Percentiles rank a stretch among this genome's conserved stretches.
These are phyloP conservation scores for Lachancea thermotolerans DNA, from an alignment of 805 yeast genomes.

Conservation along the genomic window DNA sequence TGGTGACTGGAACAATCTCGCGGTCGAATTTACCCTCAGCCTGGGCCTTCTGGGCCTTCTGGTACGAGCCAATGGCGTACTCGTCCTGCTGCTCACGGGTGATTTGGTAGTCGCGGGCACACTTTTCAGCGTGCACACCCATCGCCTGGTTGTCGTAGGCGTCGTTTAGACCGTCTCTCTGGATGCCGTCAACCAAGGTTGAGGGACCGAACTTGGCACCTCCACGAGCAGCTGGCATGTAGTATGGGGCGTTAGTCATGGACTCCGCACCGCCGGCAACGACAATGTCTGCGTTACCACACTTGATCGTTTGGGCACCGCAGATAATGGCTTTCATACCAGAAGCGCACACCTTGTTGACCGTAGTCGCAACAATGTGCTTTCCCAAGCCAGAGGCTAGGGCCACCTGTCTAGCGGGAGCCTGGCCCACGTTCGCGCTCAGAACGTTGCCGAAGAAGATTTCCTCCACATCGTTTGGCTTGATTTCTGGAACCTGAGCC, in stretches of 20 bases:
- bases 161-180: conserved; percentile 88
- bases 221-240: conserved; percentile 73
- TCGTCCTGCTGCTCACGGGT: conserved; percentile 86
- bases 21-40: conserved; percentile 69
- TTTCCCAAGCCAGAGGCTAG: conserved; percentile 80
- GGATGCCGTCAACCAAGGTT: conserved; percentile 76
- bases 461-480: conserved; percentile 73
- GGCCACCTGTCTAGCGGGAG: conserved; percentile 98
- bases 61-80: conserved; percentile 78
- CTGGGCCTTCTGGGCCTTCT: conserved; percentile 77
- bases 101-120: conserved; percentile 74
- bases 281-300: conserved; percentile 87
- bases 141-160: conserved; percentile 83
- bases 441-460: conserved; percentile 88
- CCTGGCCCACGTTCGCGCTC: conserved; percentile 92
- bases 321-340: conserved; percentile 87
- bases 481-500: conserved; percentile 72
- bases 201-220: conserved; percentile 90
- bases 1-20: conserved; percentile 83
- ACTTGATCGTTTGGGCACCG: conserved; percentile 82
- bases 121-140: conserved; percentile 98
- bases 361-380: conserved; percentile 76
- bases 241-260: conserved; percentile 94
- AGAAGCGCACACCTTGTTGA: conserved; percentile 96
- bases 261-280: conserved; percentile 98